Base-by-base conservation (phyloP, 106 monocot species). In the Allium cepa region DNA sequence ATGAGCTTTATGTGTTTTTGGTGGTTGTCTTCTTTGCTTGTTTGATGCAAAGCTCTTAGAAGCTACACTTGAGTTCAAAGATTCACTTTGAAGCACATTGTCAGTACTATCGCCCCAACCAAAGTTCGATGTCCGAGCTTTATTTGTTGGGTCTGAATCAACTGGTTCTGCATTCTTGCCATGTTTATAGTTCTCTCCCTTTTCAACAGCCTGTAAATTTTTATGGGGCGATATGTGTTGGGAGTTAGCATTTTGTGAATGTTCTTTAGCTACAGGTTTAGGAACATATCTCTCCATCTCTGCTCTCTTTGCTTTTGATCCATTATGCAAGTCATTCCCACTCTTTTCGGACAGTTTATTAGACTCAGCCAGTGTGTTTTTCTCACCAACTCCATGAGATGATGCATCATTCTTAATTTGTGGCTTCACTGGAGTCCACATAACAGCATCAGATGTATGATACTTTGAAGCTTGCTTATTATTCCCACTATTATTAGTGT, bases 261-360 rank as follows among this genome's bases (percentile, higher is more conserved):
- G 64, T 60, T 92, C 83, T 75, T 80, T 87, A 8, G 84, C 72
- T 7, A 80, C 76, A 74, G 87, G 77, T 70, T 99, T 99, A 45
- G 97, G 92, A 71, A 90, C 81, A 79, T 99, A 99, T 18, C 97
- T 90, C 73, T 99, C 92, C 68, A 99, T 87, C 71, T 99, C 97
- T 68, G 97, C 87, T 72, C 89, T 92, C 68, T 83, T 89, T 71
- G 75, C 70, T 78, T 81, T 99, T 10, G 58, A 26, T 22, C 76
- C 72, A 72, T 53, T 84, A 12, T 72, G 79, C 15, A 55, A 17
- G 67, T 86, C 79, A 69, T 72, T 49, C 8, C 46, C 75, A 76
- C 18, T 76, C 62, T 78, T 82, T 18, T 10, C 70, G 11, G 57
- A 57, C 49, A 79, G 70, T 50, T 46, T 53, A 53, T 9, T 62